Evolutionary conservation across 257 asterid genomes (phyloP), one percentile per base, ranked within the genome.

Genomic region (Lycium barbarum): DNA sequence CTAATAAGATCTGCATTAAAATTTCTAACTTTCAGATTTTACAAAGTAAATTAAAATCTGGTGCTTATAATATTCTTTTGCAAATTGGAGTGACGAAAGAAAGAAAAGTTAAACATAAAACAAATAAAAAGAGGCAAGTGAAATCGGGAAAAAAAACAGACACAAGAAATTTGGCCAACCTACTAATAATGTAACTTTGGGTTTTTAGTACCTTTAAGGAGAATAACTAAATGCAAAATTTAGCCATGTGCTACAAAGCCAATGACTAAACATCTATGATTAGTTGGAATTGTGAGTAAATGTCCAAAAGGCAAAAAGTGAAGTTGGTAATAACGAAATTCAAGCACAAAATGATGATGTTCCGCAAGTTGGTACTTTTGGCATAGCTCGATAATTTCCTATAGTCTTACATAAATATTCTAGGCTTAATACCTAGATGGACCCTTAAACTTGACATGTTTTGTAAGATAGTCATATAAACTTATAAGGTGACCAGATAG

Each of bases 301-400:
- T 49, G 82, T 51, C 63, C 82, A 35, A 51, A 49, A 51, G 7
- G 63, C 7, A 26, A 22, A 49, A 76, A 76, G 82, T 76, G 22
- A 51, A 76, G 47, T 76, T 53, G 82, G 82, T 51, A 76, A 20
- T 76, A 51, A 26, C 45, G 40, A 76, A 76, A 76, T 76, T 76
- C 82, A 76, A 51, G 76, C 59, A 38, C 26, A 43, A 62, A 81
- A 81, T 59, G 40, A 61, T 81, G 58, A 43, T 58, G 57, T 59
- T 81, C 71, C 76, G n/a, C 84, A 81, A 61, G 70, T 62, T 61
- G 70, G 55, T 81, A 59, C 73, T 43, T 81, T 80, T 59, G 7
- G 7, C 33, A 38, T 81, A 35, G 33, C 3, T 57, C 6, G 36
- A 58, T n/a, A 43, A 36, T 74, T 47, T 49, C 17, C 33, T n/a